phyloP scores from a whole-genome alignment of 179 eudicot species.

The Patellifolia procumbens region DNA sequence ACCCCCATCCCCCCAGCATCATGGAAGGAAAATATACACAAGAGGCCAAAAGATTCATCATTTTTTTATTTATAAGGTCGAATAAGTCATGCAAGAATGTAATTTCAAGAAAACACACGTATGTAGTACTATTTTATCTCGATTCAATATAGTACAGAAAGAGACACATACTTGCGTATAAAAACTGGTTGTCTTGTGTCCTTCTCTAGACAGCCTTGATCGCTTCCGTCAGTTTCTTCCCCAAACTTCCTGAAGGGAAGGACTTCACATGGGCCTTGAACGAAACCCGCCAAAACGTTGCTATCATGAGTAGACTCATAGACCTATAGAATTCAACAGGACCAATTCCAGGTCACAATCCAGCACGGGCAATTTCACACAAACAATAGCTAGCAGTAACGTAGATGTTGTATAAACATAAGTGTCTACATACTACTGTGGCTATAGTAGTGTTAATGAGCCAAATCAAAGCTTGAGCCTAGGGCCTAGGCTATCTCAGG shows the following conservation, averaged over 20 bases:
- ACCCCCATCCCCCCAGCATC: background rate
- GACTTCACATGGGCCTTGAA: constrained; percentile 80
- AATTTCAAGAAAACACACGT: background rate
- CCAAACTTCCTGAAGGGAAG: constrained; percentile 63
- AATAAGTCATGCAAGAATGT: background rate
- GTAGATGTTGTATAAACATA: background rate
- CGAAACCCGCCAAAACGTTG: constrained; percentile 55
- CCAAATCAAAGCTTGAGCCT: too few species aligned
- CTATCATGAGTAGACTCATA: constrained; percentile 75
- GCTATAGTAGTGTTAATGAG: too few species aligned
- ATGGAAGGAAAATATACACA: background rate
- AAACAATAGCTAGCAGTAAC: background rate
- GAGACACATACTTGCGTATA: constrained; percentile 61
- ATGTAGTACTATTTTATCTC: background rate
- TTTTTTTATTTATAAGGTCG: background rate
- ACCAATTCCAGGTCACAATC: background rate
- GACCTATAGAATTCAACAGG: constrained; percentile 44
- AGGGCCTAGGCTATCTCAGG: too few species aligned
- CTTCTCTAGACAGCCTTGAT: constrained; percentile 38
- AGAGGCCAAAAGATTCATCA: background rate
- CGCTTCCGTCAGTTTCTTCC: constrained; percentile 50
- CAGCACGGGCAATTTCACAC: background rate
- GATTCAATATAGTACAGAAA: background rate
- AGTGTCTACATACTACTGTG: background rate
- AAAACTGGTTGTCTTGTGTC: constrained; percentile 48